Evolutionary conservation across 2,329 filamentous ascomycete species (phyloP).

Genomic region (Claviceps humidiphila): DNA sequence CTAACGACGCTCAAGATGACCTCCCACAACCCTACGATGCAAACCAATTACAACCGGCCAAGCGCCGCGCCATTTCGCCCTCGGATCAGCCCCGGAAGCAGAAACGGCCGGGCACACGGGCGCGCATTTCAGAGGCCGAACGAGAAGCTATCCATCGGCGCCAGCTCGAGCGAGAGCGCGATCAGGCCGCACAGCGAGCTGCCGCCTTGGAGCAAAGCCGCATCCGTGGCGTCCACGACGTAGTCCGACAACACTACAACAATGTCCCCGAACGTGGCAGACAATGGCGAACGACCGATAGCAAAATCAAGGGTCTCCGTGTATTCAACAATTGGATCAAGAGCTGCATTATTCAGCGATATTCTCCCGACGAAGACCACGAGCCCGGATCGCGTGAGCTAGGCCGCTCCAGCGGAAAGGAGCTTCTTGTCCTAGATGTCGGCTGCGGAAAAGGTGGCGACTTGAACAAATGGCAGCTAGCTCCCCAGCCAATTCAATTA

Average conservation of each 20-base stretch:
- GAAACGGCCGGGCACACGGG: constrained; percentile 54
- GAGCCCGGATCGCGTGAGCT: constrained; percentile 44
- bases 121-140: constrained; percentile 54
- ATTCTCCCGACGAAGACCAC: constrained; percentile 69
- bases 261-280: constrained; percentile 83
- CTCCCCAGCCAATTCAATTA: constrained; percentile 77
- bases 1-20: constrained; percentile 25
- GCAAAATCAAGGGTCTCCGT: constrained; percentile 84
- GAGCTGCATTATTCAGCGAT: constrained; percentile 93
- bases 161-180: constrained; percentile 42
- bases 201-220: constrained; percentile 25
- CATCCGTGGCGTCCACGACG: constrained; percentile 54
- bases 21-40: constrained; percentile 49
- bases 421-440: constrained; percentile 77
- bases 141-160: constrained; percentile 53
- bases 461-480: constrained; percentile 88
- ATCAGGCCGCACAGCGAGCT: constrained; percentile 23
- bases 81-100: constrained; percentile 48
- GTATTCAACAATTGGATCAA: constrained; percentile 99
- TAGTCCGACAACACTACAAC: constrained; percentile 92
- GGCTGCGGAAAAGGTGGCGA: constrained; percentile 97
- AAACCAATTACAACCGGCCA: constrained; percentile 42
- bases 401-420: constrained; percentile 38
- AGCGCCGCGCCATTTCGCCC: constrained; percentile 42
- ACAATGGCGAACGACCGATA: constrained; percentile 89